Conservation (phyloP, 768 basidiomycete species). For the Pisolithus microcarpus region DNA sequence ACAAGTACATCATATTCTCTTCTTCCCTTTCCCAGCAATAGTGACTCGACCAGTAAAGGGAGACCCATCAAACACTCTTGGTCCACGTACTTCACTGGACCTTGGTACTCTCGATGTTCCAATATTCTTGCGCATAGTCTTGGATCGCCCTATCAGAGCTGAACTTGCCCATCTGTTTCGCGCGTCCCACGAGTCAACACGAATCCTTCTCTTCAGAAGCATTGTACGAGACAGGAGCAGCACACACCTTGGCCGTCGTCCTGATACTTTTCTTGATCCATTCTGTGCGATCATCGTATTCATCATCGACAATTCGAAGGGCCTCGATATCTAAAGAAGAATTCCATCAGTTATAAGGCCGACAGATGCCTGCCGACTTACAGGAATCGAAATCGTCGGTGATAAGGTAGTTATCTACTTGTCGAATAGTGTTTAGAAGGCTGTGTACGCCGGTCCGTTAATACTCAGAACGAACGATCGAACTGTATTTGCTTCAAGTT, state of each 20-base stretch:
- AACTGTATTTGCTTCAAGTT: constrained; percentile 6
- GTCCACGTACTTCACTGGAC: constrained; percentile 24
- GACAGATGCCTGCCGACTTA: constrained; percentile 30
- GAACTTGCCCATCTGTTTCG: constrained; percentile 85
- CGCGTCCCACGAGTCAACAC: constrained; percentile 34
- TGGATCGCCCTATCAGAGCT: constrained; percentile 90
- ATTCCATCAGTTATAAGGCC: not conserved
- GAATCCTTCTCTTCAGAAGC: constrained; percentile 56
- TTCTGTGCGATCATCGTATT: constrained; percentile 72
- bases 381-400: constrained; percentile 94
- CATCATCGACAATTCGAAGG: constrained; percentile 79
- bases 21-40: too few relatives aligned
- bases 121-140: constrained; percentile 86
- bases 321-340: constrained; percentile 63
- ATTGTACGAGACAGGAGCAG: constrained; percentile 1
- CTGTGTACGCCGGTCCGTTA: constrained; percentile 25
- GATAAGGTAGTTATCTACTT: constrained; percentile 72
- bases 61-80: too few relatives aligned
- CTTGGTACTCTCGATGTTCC: constrained; percentile 58
- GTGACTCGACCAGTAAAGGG: too few relatives aligned
- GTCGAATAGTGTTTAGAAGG: constrained; percentile 67
- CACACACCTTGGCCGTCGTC: constrained; percentile 64
- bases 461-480: constrained; percentile 13
- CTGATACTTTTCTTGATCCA: constrained; percentile 91
- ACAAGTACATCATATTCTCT: too few relatives aligned